Conservation (phyloP, 164 flowering plant species). For the Vitis cinerea region DNA sequence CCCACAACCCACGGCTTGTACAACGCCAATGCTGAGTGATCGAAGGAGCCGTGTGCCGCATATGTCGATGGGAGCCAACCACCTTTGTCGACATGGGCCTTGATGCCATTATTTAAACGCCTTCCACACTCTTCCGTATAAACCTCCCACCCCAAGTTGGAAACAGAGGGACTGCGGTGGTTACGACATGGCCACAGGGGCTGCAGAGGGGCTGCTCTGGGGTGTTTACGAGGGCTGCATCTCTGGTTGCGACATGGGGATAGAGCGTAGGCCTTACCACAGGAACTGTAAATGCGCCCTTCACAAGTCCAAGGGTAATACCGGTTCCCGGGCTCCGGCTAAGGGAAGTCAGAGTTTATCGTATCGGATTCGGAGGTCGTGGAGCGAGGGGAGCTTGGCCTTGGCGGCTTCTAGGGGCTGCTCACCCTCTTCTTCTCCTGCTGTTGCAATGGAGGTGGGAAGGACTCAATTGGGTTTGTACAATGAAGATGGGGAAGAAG, state of each 20-base stretch:
- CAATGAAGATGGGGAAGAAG: background rate
- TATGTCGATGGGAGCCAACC: background rate
- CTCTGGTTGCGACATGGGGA: conserved; percentile 20
- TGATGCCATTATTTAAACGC: no score
- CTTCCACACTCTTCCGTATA: no score
- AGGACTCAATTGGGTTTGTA: background rate
- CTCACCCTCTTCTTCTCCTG: conserved; percentile 19
- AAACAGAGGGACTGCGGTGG: background rate
- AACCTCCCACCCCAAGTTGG: no score
- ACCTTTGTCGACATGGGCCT: background rate
- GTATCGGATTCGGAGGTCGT: conserved; percentile 27
- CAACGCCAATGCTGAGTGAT: background rate
- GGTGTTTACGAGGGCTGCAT: conserved; percentile 31
- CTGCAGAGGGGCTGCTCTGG: conserved; percentile 30
- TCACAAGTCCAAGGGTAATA: conserved; percentile 16
- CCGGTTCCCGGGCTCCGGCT: background rate
- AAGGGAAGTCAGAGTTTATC: conserved; percentile 14
- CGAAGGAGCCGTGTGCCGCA: background rate
- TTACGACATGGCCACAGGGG: conserved; percentile 23
- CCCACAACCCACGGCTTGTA: background rate
- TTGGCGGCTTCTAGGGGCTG: conserved; percentile 10
- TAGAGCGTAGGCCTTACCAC: conserved; percentile 42
- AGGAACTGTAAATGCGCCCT: conserved; percentile 39
- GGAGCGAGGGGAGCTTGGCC: conserved; percentile 33
- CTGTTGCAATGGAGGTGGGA: background rate